Percentiles rank a stretch among this genome's conserved stretches.
phyloP scores from a whole-genome alignment of 768 basidiomycete species.

The Hericium coralloides region DNA sequence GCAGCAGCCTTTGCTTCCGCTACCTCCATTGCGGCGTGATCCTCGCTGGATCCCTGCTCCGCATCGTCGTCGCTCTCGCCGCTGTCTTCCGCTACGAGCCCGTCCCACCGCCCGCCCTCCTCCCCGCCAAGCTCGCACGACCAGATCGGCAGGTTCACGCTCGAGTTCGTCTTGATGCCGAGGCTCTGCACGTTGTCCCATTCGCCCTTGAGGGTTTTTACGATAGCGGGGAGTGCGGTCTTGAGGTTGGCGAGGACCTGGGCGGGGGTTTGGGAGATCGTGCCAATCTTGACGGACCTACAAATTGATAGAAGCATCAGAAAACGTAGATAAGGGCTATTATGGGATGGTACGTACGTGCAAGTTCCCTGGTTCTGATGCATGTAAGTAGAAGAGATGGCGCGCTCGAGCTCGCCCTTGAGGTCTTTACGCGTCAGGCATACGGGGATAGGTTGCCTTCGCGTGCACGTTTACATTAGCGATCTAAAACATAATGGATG shows the following conservation, averaged over 20 bases:
- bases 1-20: constrained; percentile 21
- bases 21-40: constrained; percentile 16
- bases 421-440: constrained; percentile 80
- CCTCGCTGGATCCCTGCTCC: constrained; percentile 9
- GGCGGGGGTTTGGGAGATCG: constrained; percentile 57
- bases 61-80: constrained; percentile 17
- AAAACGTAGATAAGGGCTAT: neutral
- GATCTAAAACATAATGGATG: neutral
- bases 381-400: constrained; percentile 92
- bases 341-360: constrained; percentile 48
- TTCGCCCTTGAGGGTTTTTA: constrained; percentile 59
- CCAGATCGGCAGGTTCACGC: constrained; percentile 88
- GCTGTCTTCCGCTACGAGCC: constrained; percentile 26
- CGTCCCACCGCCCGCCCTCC: constrained; percentile 54
- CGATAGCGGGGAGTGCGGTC: constrained; percentile 67
- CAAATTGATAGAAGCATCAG: neutral
- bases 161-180: constrained; percentile 83
- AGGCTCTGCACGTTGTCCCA: constrained; percentile 91
- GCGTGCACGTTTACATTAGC: constrained; percentile 4
- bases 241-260: constrained; percentile 76
- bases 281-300: constrained; percentile 81
- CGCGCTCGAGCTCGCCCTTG: constrained; percentile 86
- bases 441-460: constrained; percentile 94
- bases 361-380: constrained; percentile 91
- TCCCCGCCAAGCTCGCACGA: constrained; percentile 57